phyloP scores from a whole-genome alignment of 1,284 basidiomycete species.

The Naganishia sp. region DNA sequence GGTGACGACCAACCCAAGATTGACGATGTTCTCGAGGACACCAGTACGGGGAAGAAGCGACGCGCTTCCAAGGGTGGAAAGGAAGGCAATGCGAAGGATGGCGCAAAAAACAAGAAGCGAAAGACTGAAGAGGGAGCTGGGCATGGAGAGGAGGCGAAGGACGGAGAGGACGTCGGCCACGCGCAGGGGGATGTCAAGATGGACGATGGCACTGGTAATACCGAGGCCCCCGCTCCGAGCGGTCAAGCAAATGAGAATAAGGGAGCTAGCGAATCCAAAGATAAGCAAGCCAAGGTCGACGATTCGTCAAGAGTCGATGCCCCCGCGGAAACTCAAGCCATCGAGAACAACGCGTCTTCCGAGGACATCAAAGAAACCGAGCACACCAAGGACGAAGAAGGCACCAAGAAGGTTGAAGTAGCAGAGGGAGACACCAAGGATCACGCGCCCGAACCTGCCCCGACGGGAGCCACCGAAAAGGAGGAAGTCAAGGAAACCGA shows the following conservation, averaged over 20 bases:
- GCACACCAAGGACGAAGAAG: not conserved
- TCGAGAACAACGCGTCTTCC: not conserved
- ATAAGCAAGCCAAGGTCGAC: not conserved
- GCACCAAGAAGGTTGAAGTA: not conserved
- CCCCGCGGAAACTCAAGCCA: not conserved
- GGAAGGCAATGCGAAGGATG: constrained; percentile 2
- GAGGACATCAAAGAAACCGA: not conserved
- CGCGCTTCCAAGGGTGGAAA: constrained; percentile 5
- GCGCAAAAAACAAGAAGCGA: constrained; percentile 13
- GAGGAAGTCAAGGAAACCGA: constrained; percentile 20
- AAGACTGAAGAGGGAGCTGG: constrained; percentile 13
- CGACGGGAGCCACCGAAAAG: not conserved
- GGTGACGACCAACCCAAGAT: constrained; percentile 28
- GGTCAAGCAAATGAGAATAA: not conserved
- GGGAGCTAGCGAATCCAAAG: not conserved
- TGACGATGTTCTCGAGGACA: constrained; percentile 23
- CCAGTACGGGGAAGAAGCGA: constrained; percentile 7
- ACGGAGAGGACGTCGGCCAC: constrained; percentile 7
- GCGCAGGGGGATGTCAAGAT: not conserved
- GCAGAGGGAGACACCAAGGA: not conserved
- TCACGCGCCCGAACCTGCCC: not conserved
- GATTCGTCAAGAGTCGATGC: not conserved
- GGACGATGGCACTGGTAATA: not conserved
- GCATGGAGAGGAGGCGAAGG: constrained; percentile 4
- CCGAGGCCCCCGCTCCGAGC: no score